These are phyloP conservation scores for Phascolomyces articulosus DNA, from an alignment of 371 early-diverging fungal species.

Conservation along the genomic window DNA sequence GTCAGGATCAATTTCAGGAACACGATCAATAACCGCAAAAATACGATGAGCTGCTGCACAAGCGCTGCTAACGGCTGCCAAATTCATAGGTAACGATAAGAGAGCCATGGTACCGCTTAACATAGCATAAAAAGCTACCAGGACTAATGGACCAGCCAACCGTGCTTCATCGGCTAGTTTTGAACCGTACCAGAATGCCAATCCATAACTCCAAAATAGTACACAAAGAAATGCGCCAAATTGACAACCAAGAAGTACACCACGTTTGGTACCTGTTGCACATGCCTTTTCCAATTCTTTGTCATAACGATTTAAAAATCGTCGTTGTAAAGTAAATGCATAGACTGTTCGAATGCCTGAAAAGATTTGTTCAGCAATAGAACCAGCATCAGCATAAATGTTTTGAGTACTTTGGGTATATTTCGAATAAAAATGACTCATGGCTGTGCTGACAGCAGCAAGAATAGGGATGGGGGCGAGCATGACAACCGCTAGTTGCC, in stretches of 20 bases:
- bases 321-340: constrained; percentile 80
- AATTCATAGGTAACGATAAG: constrained; percentile 51
- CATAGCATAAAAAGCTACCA: constrained; percentile 68
- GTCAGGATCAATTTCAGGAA: constrained; percentile 59
- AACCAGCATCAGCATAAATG: constrained; percentile 79
- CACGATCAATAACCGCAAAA: constrained; percentile 75
- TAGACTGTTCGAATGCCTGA: constrained; percentile 85
- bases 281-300: constrained; percentile 53
- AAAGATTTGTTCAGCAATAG: constrained; percentile 85
- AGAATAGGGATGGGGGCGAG: constrained; percentile 61
- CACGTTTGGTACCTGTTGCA: constrained; percentile 56
- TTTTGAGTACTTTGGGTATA: constrained; percentile 37
- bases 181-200: constrained; percentile 83
- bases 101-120: constrained; percentile 52
- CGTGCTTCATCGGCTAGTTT: constrained; percentile 48
- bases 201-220: constrained; percentile 66
- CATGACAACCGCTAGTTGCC: constrained; percentile 82
- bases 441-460: constrained; percentile 40
- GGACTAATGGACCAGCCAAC: constrained; percentile 49
- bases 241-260: constrained; percentile 49
- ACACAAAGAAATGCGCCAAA: constrained; percentile 65
- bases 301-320: constrained; percentile 67
- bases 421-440: constrained; percentile 60
- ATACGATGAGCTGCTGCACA: constrained; percentile 66
- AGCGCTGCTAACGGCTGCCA: constrained; percentile 63